A percentile compares a stretch with the other conserved stretches of the same genome.
Evolutionary conservation across 345 rosid species (phyloP).

Genomic region (Brassica incana): DNA sequence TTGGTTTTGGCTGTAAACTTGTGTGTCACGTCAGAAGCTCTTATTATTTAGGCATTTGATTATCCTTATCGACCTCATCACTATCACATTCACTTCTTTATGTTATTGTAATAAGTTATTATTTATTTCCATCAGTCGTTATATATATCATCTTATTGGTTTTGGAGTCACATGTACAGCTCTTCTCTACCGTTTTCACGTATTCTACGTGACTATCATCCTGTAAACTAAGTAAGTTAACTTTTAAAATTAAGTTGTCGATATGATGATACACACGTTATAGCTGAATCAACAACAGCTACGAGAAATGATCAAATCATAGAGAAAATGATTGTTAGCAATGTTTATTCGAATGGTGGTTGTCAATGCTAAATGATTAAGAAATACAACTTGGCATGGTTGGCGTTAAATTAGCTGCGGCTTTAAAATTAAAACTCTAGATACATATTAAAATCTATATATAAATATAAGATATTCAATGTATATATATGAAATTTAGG

Average conservation of each 20-base stretch:
- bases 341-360: background rate
- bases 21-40: constrained; percentile 23
- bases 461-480: background rate
- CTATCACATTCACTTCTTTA: constrained; percentile 19
- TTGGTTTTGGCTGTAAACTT: constrained; percentile 10
- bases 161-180: constrained; percentile 24
- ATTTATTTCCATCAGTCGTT: background rate
- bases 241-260: background rate
- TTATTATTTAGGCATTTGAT: constrained; percentile 13
- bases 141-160: background rate
- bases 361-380: background rate
- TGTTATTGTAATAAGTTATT: constrained; percentile 23
- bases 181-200: background rate
- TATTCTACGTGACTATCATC: no score
- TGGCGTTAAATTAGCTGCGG: background rate
- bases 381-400: background rate
- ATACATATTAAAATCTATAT: background rate
- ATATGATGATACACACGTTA: background rate
- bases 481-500: background rate
- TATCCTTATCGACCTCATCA: background rate
- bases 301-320: background rate
- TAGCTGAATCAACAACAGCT: constrained; percentile 1
- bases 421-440: no score
- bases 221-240: no score
- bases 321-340: background rate